These are phyloP conservation scores for Nowakowskiella sp. DNA, from an alignment of 192 early-diverging fungal species.

Conservation along the genomic window DNA sequence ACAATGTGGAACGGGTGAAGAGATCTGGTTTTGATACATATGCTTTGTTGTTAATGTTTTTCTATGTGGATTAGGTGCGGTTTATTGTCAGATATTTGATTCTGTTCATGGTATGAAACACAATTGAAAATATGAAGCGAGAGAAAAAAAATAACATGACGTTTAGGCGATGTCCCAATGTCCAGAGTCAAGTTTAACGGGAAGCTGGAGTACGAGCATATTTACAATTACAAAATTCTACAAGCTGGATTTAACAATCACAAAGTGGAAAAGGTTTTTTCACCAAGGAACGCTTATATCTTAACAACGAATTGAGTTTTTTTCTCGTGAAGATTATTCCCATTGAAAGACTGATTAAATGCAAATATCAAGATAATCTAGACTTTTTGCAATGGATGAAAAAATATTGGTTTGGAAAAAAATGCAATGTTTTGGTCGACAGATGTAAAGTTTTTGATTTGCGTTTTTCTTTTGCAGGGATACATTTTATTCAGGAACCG, in stretches of 20 bases:
- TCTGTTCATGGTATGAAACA: conserved; percentile 55
- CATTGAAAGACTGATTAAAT: conserved; percentile 75
- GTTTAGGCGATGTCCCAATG: conserved; percentile 56
- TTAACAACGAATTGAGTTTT: background rate
- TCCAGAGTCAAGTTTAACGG: conserved; percentile 77
- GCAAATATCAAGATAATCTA: conserved; percentile 87
- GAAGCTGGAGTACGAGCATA: conserved; percentile 83
- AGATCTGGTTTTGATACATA: too few relatives aligned
- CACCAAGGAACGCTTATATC: background rate
- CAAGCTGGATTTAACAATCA: conserved; percentile 70
- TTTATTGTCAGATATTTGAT: conserved; percentile 63
- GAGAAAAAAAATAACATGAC: too few relatives aligned
- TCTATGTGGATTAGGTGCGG: conserved; percentile 40
- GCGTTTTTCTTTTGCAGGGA: conserved; percentile 42
- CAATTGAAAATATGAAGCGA: too few relatives aligned
- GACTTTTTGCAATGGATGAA: conserved; percentile 92
- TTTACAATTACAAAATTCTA: conserved; percentile 81
- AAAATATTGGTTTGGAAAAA: conserved; percentile 52
- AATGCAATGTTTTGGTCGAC: too few relatives aligned
- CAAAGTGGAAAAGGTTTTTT: conserved; percentile 68
- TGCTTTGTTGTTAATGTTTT: conserved; percentile 2
- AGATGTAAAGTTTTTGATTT: too few relatives aligned
- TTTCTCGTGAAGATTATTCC: conserved; percentile 51
- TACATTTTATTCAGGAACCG: conserved; percentile 57
- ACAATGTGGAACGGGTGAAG: conserved; percentile 69